Percentiles rank a stretch among this genome's conserved stretches.
phyloP scores from a whole-genome alignment of 352 stramenopile species.

The Phytopythium delawarense region DNA sequence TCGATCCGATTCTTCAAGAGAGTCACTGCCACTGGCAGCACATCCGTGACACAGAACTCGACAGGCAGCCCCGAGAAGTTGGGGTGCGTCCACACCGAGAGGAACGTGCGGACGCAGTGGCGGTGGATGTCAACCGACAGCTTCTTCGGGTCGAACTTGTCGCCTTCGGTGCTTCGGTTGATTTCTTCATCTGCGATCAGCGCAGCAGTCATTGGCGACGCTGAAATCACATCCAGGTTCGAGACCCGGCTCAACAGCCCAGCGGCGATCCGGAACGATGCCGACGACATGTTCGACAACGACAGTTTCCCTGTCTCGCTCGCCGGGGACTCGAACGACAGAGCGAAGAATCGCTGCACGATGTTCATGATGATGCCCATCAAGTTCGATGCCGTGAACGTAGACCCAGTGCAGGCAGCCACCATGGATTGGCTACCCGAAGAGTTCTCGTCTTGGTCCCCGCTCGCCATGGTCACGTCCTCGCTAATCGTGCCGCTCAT shows the following conservation, averaged over 20 bases:
- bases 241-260: slow-evolving; percentile 56
- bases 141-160: slow-evolving; percentile 42
- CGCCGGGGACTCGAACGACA: slow-evolving; percentile 16
- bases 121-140: slow-evolving; percentile 61
- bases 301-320: slow-evolving; percentile 4
- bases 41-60: slow-evolving; percentile 48
- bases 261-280: slow-evolving; percentile 64
- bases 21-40: slow-evolving; percentile 68
- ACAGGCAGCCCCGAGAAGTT: slow-evolving; percentile 37
- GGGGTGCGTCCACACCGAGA: slow-evolving; percentile 57
- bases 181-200: slow-evolving; percentile 49
- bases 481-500: slow-evolving; percentile 9
- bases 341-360: slow-evolving; percentile 31
- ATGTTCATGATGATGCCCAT: slow-evolving; percentile 57
- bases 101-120: slow-evolving; percentile 48
- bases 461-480: slow-evolving; percentile 23
- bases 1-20: slow-evolving; percentile 78
- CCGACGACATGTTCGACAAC: slow-evolving; percentile 53
- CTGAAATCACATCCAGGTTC: slow-evolving; percentile 61
- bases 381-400: slow-evolving; percentile 33
- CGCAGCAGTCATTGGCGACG: slow-evolving; percentile 58
- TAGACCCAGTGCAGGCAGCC: slow-evolving; percentile 18
- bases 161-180: slow-evolving; percentile 8
- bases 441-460: slow-evolving; percentile 11
- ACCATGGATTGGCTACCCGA: slow-evolving; percentile 20